Conservation (phyloP, 2,329 filamentous ascomycete genomes). For the Lachnellula suecica region DNA sequence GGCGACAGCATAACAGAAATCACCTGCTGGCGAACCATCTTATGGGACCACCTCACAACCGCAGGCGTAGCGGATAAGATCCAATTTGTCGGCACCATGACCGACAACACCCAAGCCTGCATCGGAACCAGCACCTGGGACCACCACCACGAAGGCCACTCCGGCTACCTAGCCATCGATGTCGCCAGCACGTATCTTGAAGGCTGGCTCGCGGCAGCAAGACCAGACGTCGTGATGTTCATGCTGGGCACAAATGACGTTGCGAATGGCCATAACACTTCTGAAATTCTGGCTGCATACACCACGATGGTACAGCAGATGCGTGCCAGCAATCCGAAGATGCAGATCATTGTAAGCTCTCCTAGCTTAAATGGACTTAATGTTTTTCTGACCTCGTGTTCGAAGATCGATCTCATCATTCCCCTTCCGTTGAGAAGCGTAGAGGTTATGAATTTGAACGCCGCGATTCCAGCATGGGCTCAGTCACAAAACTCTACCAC, state of each 20-base stretch:
- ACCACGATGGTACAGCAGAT: constrained; percentile 39
- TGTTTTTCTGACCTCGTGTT: not conserved
- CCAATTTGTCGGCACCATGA: constrained; percentile 43
- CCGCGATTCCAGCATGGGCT: constrained; percentile 39
- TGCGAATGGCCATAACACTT: constrained; percentile 25
- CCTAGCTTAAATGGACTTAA: not conserved
- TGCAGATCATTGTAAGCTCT: constrained; percentile 40
- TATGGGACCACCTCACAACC: constrained; percentile 40
- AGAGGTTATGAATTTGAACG: constrained; percentile 36
- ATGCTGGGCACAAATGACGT: constrained; percentile 48
- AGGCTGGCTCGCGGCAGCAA: constrained; percentile 38
- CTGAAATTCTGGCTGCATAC: constrained; percentile 38
- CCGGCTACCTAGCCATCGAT: constrained; percentile 42
- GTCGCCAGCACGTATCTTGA: constrained; percentile 42
- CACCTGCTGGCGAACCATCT: constrained; percentile 43
- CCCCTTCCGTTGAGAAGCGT: constrained; percentile 34
- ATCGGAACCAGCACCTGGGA: constrained; percentile 34
- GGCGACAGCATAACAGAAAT: constrained; percentile 47
- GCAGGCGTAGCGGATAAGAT: constrained; percentile 35
- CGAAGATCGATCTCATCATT: constrained; percentile 40
- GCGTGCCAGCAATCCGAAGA: constrained; percentile 36
- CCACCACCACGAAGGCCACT: constrained; percentile 44
- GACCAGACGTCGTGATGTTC: constrained; percentile 44
- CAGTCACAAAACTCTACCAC: constrained; percentile 34
- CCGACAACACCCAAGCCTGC: constrained; percentile 39